These are phyloP conservation scores for Aspergillus pseudotamarii DNA, from an alignment of 2,329 filamentous ascomycete species.

Conservation along the genomic window DNA sequence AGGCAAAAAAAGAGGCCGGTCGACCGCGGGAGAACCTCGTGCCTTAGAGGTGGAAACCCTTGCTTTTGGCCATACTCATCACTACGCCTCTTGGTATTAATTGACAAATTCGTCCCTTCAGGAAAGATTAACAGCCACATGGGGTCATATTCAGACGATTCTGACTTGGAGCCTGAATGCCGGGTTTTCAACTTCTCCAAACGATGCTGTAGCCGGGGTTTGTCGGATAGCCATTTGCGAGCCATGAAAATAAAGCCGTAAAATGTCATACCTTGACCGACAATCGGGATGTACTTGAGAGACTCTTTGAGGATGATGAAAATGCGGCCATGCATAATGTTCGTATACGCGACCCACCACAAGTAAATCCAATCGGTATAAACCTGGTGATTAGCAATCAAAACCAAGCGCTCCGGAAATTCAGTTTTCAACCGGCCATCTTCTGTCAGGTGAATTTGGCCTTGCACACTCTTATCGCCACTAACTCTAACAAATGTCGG, in stretches of 20 bases:
- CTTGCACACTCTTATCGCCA: constrained; percentile 62
- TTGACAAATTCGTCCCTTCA: constrained; percentile 65
- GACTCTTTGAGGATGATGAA: constrained; percentile 70
- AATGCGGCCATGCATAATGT: constrained; percentile 66
- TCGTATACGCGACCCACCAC: constrained; percentile 69
- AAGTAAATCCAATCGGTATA: constrained; percentile 72
- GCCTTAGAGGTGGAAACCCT: constrained; percentile 59
- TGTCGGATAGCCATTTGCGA: constrained; percentile 64
- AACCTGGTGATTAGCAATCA: constrained; percentile 68
- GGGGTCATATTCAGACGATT: constrained; percentile 54
- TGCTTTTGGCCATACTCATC: constrained; percentile 61
- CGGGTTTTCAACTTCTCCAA: constrained; percentile 58
- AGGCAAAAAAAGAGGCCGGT: constrained; percentile 65
- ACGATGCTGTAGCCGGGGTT: constrained; percentile 60
- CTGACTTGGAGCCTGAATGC: constrained; percentile 52
- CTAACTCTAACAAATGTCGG: constrained; percentile 65
- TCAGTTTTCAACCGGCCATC: constrained; percentile 61
- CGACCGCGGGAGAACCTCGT: constrained; percentile 62
- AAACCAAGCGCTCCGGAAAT: constrained; percentile 63
- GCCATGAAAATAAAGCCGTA: constrained; percentile 69
- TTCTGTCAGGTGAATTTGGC: constrained; percentile 58
- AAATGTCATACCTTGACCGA: constrained; percentile 66
- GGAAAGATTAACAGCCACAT: constrained; percentile 71
- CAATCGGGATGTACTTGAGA: constrained; percentile 63
- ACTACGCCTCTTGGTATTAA: constrained; percentile 58